Evolutionary conservation across 73 alveolate genomes (phyloP), one percentile per base, ranked within the genome.

Genomic region (Symbiodinium natans): DNA sequence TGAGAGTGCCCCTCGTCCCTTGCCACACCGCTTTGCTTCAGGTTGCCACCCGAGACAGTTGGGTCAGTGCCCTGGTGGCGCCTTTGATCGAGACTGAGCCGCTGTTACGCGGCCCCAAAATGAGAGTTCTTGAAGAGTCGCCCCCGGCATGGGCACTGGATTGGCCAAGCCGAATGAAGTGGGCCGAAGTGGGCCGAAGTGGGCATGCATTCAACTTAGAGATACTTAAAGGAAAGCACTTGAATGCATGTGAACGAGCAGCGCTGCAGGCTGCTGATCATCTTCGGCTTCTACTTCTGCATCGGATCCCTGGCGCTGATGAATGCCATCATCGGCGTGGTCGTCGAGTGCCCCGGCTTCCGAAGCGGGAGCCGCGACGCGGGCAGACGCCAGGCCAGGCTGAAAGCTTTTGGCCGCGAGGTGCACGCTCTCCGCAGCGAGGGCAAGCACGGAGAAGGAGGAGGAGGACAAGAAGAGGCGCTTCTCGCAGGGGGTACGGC

Each of bases 261-360:
- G 59, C 59, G 59, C 84, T 6, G 31, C n/a, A 74, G 84, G 84
- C 84, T 74, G 40, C 87, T 90, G 33, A 82, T 90, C 41, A 90
- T 90, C 54, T 71, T 90, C 40, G 97, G 97, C 36, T 41, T 52
- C 46, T 90, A 90, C 87, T 90, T 90, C 39, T 90, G 97, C 54
- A 90, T 90, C 36, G 97, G 97, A 29, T 82, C 97, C 48, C 77
- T 90, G 38, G 97, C 97, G 36, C 54, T 90, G 31, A 90, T 90
- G 97, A 90, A 90, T 31, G 77, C 97, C 88, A 90, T 90, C 77
- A 90, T 90, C 52, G 97, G 88, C 2, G 97, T 90, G 27, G 97
- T 90, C 25, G 97, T 90, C 40, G 97, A 90, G 77, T 90, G 42
- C 84, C 84, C 10, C 84, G 42, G 84, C 84, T 48, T 8, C 77